These are phyloP conservation scores for Polytolypa hystricis DNA, from an alignment of 2,329 filamentous ascomycete genomes.

Conservation along the genomic window DNA sequence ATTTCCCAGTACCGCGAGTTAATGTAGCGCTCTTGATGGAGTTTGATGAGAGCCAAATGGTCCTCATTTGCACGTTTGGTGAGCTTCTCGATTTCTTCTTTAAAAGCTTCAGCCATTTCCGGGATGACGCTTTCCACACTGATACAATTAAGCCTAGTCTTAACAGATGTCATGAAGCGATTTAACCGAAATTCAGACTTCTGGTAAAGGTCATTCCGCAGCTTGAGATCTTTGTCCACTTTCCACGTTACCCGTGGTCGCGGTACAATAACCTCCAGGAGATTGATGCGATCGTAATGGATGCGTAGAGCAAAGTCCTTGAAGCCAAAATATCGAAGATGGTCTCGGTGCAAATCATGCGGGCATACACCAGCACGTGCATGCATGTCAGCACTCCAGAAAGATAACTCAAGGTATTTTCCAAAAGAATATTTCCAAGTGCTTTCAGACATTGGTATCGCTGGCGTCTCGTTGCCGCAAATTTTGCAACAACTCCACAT, in stretches of 20 bases:
- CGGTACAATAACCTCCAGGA: constrained; percentile 90
- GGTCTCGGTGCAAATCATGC: constrained; percentile 86
- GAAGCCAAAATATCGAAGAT: constrained; percentile 85
- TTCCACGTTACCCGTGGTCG: constrained; percentile 91
- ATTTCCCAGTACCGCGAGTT: constrained; percentile 94
- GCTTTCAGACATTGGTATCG: constrained; percentile 81
- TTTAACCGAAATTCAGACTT: constrained; percentile 72
- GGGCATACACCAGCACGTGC: constrained; percentile 66
- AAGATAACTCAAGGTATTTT: constrained; percentile 94
- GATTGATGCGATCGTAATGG: constrained; percentile 83
- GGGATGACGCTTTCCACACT: constrained; percentile 82
- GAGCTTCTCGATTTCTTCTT: constrained; percentile 66
- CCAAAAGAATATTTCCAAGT: constrained; percentile 98
- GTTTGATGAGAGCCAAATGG: constrained; percentile 58
- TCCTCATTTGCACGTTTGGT: constrained; percentile 75
- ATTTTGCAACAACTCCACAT: constrained; percentile 98
- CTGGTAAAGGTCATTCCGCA: constrained; percentile 85
- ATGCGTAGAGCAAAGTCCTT: constrained; percentile 76
- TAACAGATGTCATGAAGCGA: constrained; percentile 80
- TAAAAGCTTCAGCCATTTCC: constrained; percentile 75
- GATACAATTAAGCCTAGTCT: constrained; percentile 72
- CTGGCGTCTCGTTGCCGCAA: constrained; percentile 80
- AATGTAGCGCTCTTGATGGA: constrained; percentile 83
- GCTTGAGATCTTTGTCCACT: constrained; percentile 79
- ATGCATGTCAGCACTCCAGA: constrained; percentile 80